Evolutionary conservation across 2,329 filamentous ascomycete genomes (phyloP).

Genomic region (Epichloe sibirici): DNA sequence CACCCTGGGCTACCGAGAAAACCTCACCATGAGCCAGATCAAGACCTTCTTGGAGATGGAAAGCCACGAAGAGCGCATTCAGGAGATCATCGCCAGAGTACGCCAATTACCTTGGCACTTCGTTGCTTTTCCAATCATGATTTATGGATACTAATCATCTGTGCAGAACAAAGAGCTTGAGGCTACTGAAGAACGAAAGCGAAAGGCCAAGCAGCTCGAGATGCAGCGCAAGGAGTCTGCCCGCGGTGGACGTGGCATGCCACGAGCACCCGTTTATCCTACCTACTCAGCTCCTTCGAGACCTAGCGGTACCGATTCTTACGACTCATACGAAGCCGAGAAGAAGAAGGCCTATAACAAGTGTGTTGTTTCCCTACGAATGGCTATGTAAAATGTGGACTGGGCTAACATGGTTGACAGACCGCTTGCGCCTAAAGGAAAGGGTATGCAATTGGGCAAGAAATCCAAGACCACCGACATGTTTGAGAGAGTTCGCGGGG

Average conservation of each 20-base stretch:
- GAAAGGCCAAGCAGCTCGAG: constrained; percentile 96
- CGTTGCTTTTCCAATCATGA: not conserved
- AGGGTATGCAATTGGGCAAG: constrained; percentile 98
- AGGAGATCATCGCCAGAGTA: constrained; percentile 92
- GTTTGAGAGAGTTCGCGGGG: constrained; percentile 88
- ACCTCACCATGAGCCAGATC: constrained; percentile 91
- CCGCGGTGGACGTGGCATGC: constrained; percentile 55
- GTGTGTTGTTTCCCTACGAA: constrained; percentile 29
- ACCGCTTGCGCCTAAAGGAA: constrained; percentile 64
- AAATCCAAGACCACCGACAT: constrained; percentile 97
- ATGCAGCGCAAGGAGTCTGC: constrained; percentile 96
- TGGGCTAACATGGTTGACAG: constrained; percentile 18
- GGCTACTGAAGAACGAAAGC: constrained; percentile 94
- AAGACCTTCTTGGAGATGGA: constrained; percentile 99
- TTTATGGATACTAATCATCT: constrained; percentile 12
- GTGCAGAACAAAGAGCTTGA: constrained; percentile 92
- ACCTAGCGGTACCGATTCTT: constrained; percentile 64
- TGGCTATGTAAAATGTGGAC: not conserved
- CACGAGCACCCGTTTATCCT: constrained; percentile 72
- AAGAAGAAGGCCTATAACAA: constrained; percentile 89
- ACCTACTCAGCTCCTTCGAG: constrained; percentile 75
- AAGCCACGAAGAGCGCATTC: constrained; percentile 95
- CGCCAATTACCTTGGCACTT: constrained; percentile 10
- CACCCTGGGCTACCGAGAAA: constrained; percentile 90
- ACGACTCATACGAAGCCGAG: constrained; percentile 90